Percentiles rank a stretch among this genome's conserved stretches.
Evolutionary conservation across 441 rosid genomes (phyloP).

Genomic region (Capsella rubella): DNA sequence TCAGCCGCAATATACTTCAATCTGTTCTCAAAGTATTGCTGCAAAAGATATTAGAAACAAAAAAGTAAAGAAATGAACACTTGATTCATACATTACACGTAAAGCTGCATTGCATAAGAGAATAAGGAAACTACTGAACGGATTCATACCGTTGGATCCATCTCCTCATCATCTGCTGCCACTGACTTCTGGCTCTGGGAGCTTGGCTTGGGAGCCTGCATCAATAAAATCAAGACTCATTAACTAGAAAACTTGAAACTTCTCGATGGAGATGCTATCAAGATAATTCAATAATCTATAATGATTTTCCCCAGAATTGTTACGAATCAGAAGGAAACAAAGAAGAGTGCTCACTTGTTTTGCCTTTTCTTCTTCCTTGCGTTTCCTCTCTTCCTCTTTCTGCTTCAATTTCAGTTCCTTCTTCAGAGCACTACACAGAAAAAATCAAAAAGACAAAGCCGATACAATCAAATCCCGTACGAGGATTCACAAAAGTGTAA

Average conservation of each 20-base stretch:
- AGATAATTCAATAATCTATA: slow-evolving; percentile 9
- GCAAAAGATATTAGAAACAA: slow-evolving; percentile 42
- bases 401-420: slow-evolving; percentile 44
- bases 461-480: slow-evolving; percentile 1
- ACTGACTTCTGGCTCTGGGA: slow-evolving; percentile 50
- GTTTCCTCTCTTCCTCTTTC: slow-evolving; percentile 72
- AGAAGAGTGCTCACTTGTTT: slow-evolving; percentile 49
- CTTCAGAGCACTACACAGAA: slow-evolving; percentile 39
- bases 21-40: slow-evolving; percentile 84
- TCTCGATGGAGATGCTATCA: neutral
- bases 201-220: slow-evolving; percentile 44
- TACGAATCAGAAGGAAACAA: neutral
- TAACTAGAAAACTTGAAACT: neutral
- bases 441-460: neutral
- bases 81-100: slow-evolving; percentile 1
- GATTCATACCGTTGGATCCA: slow-evolving; percentile 79
- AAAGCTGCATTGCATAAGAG: neutral
- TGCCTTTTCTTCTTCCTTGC: slow-evolving; percentile 70
- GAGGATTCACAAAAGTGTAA: neutral
- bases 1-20: slow-evolving; percentile 60
- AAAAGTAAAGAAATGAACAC: neutral
- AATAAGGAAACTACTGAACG: neutral
- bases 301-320: neutral
- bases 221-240: slow-evolving; percentile 4
- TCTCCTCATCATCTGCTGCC: slow-evolving; percentile 73